Base-by-base conservation (phyloP, 768 basidiomycete species). In the Lactarius akahatsu region DNA sequence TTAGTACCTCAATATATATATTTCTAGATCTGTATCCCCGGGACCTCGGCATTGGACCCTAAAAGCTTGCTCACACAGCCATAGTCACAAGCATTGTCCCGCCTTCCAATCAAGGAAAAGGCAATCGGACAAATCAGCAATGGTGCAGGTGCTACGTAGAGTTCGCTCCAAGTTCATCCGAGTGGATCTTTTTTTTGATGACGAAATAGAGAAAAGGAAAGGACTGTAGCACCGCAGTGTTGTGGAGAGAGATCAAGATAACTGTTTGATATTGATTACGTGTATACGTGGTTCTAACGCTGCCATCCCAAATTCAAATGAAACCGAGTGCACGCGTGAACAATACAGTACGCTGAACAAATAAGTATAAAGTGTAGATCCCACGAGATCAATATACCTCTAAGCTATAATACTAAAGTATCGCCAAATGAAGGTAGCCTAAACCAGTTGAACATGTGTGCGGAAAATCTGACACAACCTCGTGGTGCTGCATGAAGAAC, bases 361-460 rank as follows among this genome's bases (percentile, higher is more conserved):
- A 52, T 3, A 15, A 52, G 50, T 26, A 52, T 52, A 52, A 11
- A 52, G 50, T 15, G 26, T 52, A 52, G 47, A 52, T 52, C 50
- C 23, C 5, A 15, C 7, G 50, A 52, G 13, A 26, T 52, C 50
- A 50, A 52, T 52, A 23, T 52, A 52, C 50, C 50, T 52, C 50
- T 52, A 52, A 52, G 50, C 50, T 52, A 28, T 52, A 38, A 28
- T 52, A 38, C 28, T 10, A 36, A 32, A 7, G 10, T 32, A 40
- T 16, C 10, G 15, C 20, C 50, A 28, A 50, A 38, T 36, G 32
- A 45, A 89, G 89, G 89, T 57, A 87, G 90, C 20, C 79, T 90
- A 23, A 92, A 89, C 0, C 91, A 92, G 68, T 88, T 88, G 0
- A 90, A 90, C 69, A 83, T 86, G 9, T 89, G 87, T 63, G 83